These are phyloP conservation scores for Lentinula raphanica DNA, from an alignment of 768 basidiomycete genomes.

Conservation along the genomic window DNA sequence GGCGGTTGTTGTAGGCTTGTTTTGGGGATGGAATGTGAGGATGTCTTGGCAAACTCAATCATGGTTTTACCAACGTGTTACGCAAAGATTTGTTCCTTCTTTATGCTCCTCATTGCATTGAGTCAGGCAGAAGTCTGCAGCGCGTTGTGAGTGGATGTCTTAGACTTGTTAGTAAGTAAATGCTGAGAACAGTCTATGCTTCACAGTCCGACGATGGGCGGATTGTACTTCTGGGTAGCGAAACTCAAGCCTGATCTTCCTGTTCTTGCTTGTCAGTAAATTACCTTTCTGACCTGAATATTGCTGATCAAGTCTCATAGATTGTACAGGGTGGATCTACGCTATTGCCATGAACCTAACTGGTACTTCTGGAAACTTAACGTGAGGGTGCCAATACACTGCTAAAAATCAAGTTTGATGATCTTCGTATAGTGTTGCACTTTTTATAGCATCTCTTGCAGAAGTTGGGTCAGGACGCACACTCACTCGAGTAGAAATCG, in stretches of 20 bases:
- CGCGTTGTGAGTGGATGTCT: slow-evolving; percentile 38
- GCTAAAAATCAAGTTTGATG: neutral
- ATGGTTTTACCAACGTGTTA: neutral
- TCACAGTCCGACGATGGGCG: slow-evolving; percentile 48
- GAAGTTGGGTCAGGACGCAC: slow-evolving; percentile 43
- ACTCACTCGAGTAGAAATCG: slow-evolving; percentile 43
- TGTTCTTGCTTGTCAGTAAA: slow-evolving; percentile 43
- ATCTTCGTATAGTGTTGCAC: slow-evolving; percentile 33
- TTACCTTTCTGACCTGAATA: neutral
- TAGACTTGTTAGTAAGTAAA: neutral
- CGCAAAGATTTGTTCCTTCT: slow-evolving; percentile 45
- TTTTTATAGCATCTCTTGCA: slow-evolving; percentile 49
- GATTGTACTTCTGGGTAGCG: slow-evolving; percentile 54
- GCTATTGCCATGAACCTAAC: slow-evolving; percentile 58
- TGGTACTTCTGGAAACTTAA: slow-evolving; percentile 54
- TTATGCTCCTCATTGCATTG: slow-evolving; percentile 53
- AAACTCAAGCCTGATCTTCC: slow-evolving; percentile 52
- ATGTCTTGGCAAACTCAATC: neutral
- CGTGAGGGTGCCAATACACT: slow-evolving; percentile 21
- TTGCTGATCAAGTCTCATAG: slow-evolving; percentile 10
- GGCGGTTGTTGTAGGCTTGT: slow-evolving; percentile 28
- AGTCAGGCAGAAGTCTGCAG: slow-evolving; percentile 57
- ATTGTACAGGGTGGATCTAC: slow-evolving; percentile 53
- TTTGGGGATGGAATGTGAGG: slow-evolving; percentile 61
- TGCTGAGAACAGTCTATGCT: neutral